Evolutionary conservation across 768 basidiomycete genomes (phyloP).

Genomic region (Tulasnella sp.): DNA sequence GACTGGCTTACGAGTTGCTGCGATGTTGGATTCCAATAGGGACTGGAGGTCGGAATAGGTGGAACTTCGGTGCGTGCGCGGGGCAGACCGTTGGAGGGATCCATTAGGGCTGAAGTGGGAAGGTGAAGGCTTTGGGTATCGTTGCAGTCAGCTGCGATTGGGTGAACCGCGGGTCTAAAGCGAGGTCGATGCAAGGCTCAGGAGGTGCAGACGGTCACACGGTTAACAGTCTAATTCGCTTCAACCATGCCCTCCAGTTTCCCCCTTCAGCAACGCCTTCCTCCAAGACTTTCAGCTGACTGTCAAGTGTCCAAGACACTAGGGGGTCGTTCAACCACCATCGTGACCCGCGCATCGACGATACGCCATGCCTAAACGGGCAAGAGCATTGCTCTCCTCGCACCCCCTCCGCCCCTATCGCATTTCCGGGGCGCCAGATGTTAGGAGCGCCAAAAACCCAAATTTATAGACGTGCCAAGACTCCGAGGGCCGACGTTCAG

Average conservation of each 20-base stretch:
- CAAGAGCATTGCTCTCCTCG: background rate
- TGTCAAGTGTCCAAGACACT: background rate
- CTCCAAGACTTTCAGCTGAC: background rate
- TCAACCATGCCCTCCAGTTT: background rate
- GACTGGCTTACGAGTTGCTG: constrained; percentile 19
- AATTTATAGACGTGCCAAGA: background rate
- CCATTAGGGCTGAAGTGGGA: background rate
- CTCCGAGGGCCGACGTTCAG: background rate
- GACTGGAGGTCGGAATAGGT: constrained; percentile 11
- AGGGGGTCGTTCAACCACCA: background rate
- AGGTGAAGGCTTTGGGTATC: background rate
- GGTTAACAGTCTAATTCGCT: background rate
- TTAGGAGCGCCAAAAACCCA: constrained; percentile 1
- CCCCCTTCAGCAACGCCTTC: background rate
- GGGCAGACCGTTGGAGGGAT: background rate
- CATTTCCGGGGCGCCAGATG: background rate
- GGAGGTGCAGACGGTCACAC: background rate
- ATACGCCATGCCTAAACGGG: background rate
- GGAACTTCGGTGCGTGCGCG: background rate
- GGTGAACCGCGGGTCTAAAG: background rate
- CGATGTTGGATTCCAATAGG: constrained; percentile 17
- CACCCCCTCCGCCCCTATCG: background rate
- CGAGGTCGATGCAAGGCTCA: background rate
- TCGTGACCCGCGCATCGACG: background rate
- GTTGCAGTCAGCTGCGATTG: background rate